Evolutionary conservation across 331 rosid genomes (phyloP).

Genomic region (Acacia concinna): DNA sequence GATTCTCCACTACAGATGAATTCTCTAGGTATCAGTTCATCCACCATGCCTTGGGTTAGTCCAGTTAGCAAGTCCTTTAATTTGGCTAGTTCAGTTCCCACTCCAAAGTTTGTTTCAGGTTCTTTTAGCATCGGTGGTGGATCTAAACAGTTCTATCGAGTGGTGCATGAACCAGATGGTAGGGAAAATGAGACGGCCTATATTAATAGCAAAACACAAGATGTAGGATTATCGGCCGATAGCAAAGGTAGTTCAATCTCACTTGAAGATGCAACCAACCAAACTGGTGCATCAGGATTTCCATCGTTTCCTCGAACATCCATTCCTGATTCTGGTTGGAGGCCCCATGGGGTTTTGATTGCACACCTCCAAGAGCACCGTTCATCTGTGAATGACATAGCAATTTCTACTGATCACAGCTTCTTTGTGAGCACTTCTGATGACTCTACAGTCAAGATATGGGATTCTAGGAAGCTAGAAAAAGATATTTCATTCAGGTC

Average conservation of each 20-base stretch:
- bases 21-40: slow-evolving; percentile 77
- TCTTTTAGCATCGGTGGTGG: slow-evolving; percentile 76
- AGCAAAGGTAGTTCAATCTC: slow-evolving; percentile 54
- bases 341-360: slow-evolving; percentile 93
- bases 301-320: slow-evolving; percentile 66
- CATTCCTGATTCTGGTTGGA: slow-evolving; percentile 90
- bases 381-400: slow-evolving; percentile 85
- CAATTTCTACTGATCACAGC: slow-evolving; percentile 83
- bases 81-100: slow-evolving; percentile 87
- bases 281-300: slow-evolving; percentile 63
- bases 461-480: slow-evolving; percentile 94
- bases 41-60: slow-evolving; percentile 91
- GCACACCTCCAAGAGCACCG: slow-evolving; percentile 99
- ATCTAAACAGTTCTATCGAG: slow-evolving; percentile 91
- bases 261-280: slow-evolving; percentile 58
- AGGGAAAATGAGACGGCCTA: slow-evolving; percentile 72
- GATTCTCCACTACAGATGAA: slow-evolving; percentile 76
- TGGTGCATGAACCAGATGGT: slow-evolving; percentile 95
- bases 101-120: slow-evolving; percentile 88
- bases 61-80: slow-evolving; percentile 81
- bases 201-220: slow-evolving; percentile 65
- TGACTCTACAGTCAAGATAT: slow-evolving; percentile 95
- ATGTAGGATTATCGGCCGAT: slow-evolving; percentile 57
- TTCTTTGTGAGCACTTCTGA: slow-evolving; percentile 94
- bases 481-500: slow-evolving; percentile 98